Evolutionary conservation across 1,284 basidiomycete species (phyloP).

Genomic region (Trametes polyzona): DNA sequence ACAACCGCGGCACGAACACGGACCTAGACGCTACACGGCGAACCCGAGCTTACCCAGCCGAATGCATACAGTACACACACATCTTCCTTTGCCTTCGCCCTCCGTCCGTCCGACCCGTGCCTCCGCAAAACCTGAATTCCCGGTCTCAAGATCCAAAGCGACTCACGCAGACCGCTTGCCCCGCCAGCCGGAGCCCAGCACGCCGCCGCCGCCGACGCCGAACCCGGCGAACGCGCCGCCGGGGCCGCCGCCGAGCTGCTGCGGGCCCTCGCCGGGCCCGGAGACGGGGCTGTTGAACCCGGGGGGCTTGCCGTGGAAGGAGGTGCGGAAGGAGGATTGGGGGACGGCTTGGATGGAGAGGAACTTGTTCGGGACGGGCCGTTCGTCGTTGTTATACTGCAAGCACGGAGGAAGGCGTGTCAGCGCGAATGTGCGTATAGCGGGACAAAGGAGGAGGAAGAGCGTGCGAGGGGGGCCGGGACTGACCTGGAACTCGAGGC

Average conservation of each 20-base stretch:
- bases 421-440: not conserved
- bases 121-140: too few relatives aligned
- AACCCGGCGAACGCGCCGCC: slow-evolving; percentile 41
- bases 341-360: slow-evolving; percentile 76
- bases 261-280: slow-evolving; percentile 35
- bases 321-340: slow-evolving; percentile 62
- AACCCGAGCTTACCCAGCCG: too few relatives aligned
- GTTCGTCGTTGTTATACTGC: slow-evolving; percentile 82
- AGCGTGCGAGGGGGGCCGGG: slow-evolving; percentile 5
- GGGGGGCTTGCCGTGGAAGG: slow-evolving; percentile 48
- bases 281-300: slow-evolving; percentile 35
- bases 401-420: not conserved
- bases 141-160: not conserved
- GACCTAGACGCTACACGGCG: not conserved
- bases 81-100: too few relatives aligned
- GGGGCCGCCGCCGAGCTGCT: slow-evolving; percentile 40
- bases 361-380: slow-evolving; percentile 78
- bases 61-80: too few relatives aligned
- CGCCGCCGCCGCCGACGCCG: slow-evolving; percentile 37
- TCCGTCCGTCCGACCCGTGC: too few relatives aligned
- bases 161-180: slow-evolving; percentile 28
- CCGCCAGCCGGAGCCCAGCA: slow-evolving; percentile 36
- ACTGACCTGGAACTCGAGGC: slow-evolving; percentile 85
- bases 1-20: slow-evolving; percentile 1
- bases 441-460: not conserved